Conservation (phyloP, 2,329 filamentous ascomycete genomes). For the Xylaria sp. region DNA sequence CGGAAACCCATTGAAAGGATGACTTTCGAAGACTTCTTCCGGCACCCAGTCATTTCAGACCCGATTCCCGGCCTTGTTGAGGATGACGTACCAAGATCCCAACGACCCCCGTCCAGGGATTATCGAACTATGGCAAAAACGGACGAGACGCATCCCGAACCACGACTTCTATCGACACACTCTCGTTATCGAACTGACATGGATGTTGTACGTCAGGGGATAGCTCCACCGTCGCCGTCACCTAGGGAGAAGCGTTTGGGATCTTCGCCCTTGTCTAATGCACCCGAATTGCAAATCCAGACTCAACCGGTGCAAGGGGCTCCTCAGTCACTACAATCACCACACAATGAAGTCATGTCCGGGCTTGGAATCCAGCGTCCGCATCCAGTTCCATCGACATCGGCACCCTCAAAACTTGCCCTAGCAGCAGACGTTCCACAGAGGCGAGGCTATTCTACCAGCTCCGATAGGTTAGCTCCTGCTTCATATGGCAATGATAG, state of each 20-base stretch:
- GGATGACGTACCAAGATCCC: constrained; percentile 58
- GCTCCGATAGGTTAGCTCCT: constrained; percentile 35
- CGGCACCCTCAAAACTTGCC: constrained; percentile 42
- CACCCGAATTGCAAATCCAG: constrained; percentile 33
- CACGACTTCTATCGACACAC: constrained; percentile 36
- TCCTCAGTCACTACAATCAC: constrained; percentile 35
- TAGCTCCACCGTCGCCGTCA: constrained; percentile 36
- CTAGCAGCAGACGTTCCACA: constrained; percentile 34
- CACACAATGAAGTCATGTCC: constrained; percentile 43
- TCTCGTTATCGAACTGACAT: constrained; percentile 38
- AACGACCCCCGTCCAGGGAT: constrained; percentile 34
- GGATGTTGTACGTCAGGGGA: constrained; percentile 34
- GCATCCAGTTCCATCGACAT: constrained; percentile 42
- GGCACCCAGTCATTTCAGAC: constrained; percentile 62
- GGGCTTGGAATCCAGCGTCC: constrained; percentile 50
- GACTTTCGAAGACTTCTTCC: constrained; percentile 82
- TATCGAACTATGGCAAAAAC: constrained; percentile 29
- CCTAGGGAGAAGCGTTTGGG: constrained; percentile 40
- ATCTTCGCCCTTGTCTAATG: constrained; percentile 42
- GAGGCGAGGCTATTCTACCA: constrained; percentile 38
- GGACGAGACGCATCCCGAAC: constrained; percentile 29
- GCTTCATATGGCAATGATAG: constrained; percentile 35
- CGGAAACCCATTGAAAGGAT: constrained; percentile 79
- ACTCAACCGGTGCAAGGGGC: constrained; percentile 29
- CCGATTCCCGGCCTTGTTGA: constrained; percentile 76